Evolutionary conservation across 306 rosid genomes (phyloP).

Genomic region (Gastrolobium villosum): DNA sequence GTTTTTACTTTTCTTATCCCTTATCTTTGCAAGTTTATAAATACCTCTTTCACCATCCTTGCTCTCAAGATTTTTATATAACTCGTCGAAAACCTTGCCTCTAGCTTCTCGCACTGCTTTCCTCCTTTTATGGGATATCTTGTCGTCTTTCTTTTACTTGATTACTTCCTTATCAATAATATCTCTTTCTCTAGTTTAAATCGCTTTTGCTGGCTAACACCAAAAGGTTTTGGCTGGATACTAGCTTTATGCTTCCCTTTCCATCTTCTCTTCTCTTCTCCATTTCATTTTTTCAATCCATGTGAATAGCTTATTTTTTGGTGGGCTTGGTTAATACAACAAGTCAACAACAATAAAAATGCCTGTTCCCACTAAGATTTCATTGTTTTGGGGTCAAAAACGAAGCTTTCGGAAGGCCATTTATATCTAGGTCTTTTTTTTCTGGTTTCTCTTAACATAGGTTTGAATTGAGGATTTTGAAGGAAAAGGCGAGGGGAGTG

Average conservation of each 20-base stretch:
- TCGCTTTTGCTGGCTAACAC: neutral
- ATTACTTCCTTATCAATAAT: neutral
- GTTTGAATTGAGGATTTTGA: too few species aligned
- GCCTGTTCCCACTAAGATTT: neutral
- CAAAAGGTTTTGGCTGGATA: neutral
- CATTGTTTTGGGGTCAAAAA: neutral
- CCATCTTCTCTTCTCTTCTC: neutral
- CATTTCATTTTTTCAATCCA: constrained; percentile 8
- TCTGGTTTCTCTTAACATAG: neutral
- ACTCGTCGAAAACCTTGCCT: too few species aligned
- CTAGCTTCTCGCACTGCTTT: too few species aligned
- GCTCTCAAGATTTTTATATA: too few species aligned
- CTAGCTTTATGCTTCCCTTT: constrained; percentile 10
- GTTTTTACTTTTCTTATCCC: too few species aligned
- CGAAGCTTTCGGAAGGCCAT: neutral
- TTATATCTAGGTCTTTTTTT: neutral
- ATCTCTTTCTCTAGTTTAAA: neutral
- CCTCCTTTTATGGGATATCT: neutral
- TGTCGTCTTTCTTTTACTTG: neutral
- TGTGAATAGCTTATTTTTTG: neutral
- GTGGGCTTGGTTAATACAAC: neutral
- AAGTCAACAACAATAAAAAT: neutral
- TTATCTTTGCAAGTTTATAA: too few species aligned
- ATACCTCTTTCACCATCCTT: too few species aligned
- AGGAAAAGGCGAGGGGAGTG: too few species aligned